These are phyloP conservation scores for Penicillium atrosanguineum DNA, from an alignment of 495 filamentous ascomycete genomes.

Conservation along the genomic window DNA sequence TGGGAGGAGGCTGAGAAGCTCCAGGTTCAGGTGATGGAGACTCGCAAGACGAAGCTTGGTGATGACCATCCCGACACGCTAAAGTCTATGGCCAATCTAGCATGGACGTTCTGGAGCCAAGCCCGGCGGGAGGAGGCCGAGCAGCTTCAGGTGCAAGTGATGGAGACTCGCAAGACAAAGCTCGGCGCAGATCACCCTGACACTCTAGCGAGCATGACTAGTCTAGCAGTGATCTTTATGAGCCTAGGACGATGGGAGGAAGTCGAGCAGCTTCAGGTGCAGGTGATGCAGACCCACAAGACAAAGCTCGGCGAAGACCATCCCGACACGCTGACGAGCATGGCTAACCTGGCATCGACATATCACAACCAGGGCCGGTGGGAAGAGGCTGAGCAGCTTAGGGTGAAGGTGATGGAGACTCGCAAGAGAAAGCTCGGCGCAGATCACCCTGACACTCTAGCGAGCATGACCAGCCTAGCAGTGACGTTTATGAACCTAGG, in stretches of 20 bases:
- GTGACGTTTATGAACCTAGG: neutral
- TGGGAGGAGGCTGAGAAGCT: neutral
- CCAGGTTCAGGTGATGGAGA: neutral
- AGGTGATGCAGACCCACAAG: neutral
- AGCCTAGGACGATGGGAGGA: neutral
- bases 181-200: neutral
- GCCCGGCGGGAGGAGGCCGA: too few species aligned
- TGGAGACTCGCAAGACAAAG: neutral
- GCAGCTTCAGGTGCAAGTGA: neutral
- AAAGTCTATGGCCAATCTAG: too few species aligned
- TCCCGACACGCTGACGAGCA: conserved; percentile 5
- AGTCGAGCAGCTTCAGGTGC: neutral
- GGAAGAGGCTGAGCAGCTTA: conserved; percentile 1
- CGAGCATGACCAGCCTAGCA: neutral
- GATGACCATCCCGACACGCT: conserved; percentile 8
- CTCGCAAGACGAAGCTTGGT: neutral
- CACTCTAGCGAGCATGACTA: too few species aligned
- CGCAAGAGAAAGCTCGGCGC: neutral
- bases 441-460: too few species aligned
- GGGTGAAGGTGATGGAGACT: neutral
- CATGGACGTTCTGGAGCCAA: too few species aligned
- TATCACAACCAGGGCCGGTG: too few species aligned
- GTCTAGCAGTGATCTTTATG: neutral
- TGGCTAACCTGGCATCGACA: too few species aligned
- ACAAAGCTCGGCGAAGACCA: conserved; percentile 3